phyloP scores from a whole-genome alignment of 805 yeast genomes.

The Teunomyces pallodes region DNA sequence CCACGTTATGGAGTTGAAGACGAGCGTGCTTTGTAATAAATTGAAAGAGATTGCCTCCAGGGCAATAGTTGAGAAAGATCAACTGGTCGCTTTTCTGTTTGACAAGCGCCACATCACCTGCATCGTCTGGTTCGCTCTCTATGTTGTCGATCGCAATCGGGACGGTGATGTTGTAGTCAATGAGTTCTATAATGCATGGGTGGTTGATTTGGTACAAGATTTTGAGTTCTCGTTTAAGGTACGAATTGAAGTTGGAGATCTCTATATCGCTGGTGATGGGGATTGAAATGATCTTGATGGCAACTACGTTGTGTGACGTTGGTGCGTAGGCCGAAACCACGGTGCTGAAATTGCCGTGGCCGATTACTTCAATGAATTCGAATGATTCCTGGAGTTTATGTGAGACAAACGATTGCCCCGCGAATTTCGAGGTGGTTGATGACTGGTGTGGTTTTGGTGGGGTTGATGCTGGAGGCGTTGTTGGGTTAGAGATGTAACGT shows the following conservation, averaged over 20 bases:
- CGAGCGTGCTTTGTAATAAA: slow-evolving; percentile 40
- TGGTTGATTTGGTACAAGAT: slow-evolving; percentile 56
- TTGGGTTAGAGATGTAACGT: slow-evolving; percentile 24
- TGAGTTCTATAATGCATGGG: slow-evolving; percentile 65
- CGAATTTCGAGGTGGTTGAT: slow-evolving; percentile 2
- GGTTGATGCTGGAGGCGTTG: slow-evolving; percentile 5
- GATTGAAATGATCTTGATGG: slow-evolving; percentile 63
- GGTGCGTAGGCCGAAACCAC: slow-evolving; percentile 48
- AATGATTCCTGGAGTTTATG: slow-evolving; percentile 7
- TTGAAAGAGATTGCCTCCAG: slow-evolving; percentile 83
- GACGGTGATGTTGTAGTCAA: slow-evolving; percentile 47
- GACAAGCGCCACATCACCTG: slow-evolving; percentile 12
- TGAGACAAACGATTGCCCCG: slow-evolving; percentile 9
- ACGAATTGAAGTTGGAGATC: slow-evolving; percentile 31
- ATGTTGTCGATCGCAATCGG: slow-evolving; percentile 24
- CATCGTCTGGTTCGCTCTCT: slow-evolving; percentile 15
- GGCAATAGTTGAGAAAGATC: slow-evolving; percentile 71
- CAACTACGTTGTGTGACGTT: slow-evolving; percentile 38
- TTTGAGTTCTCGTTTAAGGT: slow-evolving; percentile 62
- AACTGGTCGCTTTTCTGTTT: slow-evolving; percentile 27
- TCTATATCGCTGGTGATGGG: slow-evolving; percentile 34
- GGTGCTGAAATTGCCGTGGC: slow-evolving; percentile 67
- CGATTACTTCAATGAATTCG: slow-evolving; percentile 41
- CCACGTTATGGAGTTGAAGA: slow-evolving; percentile 26
- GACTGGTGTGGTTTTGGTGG: neutral